phyloP scores from a whole-genome alignment of 139 green algal species.

The Parachlorella kessleri region DNA sequence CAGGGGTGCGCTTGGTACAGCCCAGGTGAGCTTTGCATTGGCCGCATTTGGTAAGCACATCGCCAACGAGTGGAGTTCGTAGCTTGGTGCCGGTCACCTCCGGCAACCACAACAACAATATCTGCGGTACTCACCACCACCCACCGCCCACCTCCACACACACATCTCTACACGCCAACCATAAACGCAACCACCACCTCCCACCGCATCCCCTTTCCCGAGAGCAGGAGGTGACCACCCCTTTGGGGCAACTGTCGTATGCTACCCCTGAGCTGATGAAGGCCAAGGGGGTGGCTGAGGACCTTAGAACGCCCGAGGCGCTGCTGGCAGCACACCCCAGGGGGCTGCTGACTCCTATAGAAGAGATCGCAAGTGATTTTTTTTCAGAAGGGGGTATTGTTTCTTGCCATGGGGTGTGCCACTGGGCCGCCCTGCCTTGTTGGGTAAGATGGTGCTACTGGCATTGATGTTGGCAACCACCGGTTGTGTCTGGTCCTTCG shows the following conservation, averaged over 20 bases:
- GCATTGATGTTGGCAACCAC: no score
- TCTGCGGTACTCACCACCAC: not conserved
- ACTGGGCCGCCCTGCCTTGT: no score
- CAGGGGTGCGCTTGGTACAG: no score
- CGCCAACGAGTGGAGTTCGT: not conserved
- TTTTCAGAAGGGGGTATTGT: no score
- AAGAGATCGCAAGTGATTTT: constrained; percentile 20
- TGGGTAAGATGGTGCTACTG: no score
- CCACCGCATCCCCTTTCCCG: not conserved
- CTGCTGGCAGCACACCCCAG: constrained; percentile 17
- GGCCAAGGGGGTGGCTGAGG: not conserved
- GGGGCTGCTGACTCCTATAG: constrained; percentile 27
- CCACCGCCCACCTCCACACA: no score
- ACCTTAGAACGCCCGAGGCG: not conserved
- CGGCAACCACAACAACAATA: no score
- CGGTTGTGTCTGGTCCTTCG: no score
- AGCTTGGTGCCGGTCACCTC: no score
- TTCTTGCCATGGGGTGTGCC: no score
- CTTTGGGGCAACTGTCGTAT: constrained; percentile 26
- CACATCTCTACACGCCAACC: not conserved
- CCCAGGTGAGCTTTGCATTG: no score
- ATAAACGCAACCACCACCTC: not conserved
- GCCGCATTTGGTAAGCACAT: not conserved
- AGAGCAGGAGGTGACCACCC: constrained; percentile 20
- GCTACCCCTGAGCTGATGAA: constrained; percentile 24